A percentile compares a stretch with the other conserved stretches of the same genome.
Conservation (phyloP, 1,284 basidiomycete species). For the Austropuccinia psidii region DNA sequence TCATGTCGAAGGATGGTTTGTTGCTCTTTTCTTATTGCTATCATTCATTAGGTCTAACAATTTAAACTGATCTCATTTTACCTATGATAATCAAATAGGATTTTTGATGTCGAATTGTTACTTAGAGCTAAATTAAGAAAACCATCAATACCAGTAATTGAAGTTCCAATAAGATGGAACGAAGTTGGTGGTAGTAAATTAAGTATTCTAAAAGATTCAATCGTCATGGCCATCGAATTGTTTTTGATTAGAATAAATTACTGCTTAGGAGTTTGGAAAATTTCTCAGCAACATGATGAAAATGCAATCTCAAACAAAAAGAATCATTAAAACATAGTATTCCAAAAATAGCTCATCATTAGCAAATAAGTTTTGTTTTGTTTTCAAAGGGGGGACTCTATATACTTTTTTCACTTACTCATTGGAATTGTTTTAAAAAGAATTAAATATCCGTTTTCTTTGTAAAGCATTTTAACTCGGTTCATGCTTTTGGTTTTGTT, state of each 20-base stretch:
- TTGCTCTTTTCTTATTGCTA: background rate
- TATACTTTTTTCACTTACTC: no score
- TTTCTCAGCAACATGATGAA: no score
- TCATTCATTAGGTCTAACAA: background rate
- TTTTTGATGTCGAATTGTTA: constrained; percentile 31
- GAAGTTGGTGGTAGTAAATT: constrained; percentile 87
- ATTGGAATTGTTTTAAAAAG: no score
- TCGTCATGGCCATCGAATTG: constrained; percentile 81
- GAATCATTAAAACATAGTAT: no score
- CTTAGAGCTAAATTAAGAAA: constrained; percentile 50
- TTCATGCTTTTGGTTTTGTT: no score
- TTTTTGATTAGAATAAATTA: constrained; percentile 75
- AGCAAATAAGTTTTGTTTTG: no score
- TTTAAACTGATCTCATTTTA: constrained; percentile 3
- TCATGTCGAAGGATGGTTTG: constrained; percentile 37
- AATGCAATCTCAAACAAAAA: no score
- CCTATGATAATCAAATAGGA: background rate
- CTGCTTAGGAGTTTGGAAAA: constrained; percentile 57
- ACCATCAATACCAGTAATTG: constrained; percentile 61
- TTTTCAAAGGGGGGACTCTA: no score
- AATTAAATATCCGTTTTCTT: no score
- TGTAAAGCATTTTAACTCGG: no score
- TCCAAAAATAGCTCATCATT: no score
- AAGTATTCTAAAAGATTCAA: constrained; percentile 68
- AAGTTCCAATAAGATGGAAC: constrained; percentile 83